Evolutionary conservation across 805 yeast species (phyloP).

Genomic region (Saccharomycopsis fibuligera): DNA sequence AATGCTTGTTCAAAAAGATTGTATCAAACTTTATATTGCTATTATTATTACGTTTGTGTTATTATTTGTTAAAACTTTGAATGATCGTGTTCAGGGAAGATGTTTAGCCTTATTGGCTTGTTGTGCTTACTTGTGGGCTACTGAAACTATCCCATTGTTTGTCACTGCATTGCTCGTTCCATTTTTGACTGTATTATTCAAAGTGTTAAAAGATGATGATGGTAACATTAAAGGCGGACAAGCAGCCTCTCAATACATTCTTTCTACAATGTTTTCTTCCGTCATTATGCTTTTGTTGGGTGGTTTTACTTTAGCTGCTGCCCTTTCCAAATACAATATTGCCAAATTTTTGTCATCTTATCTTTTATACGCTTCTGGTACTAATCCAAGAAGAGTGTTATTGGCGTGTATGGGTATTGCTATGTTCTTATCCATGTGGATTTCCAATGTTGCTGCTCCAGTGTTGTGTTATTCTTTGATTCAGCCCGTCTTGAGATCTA

Average conservation of each 20-base stretch:
- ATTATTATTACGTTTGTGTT: conserved; percentile 38
- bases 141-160: conserved; percentile 88
- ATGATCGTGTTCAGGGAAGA: conserved; percentile 54
- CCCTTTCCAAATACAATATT: conserved; percentile 82
- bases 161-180: conserved; percentile 89
- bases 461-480: conserved; percentile 86
- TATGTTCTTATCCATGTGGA: conserved; percentile 87
- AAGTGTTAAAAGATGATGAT: conserved; percentile 52
- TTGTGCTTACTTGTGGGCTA: conserved; percentile 90
- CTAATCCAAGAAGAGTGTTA: conserved; percentile 72
- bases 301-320: conserved; percentile 94
- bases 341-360: conserved; percentile 83
- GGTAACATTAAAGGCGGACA: conserved; percentile 47
- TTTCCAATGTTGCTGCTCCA: conserved; percentile 95
- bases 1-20: background rate
- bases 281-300: conserved; percentile 86
- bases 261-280: conserved; percentile 91
- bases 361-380: conserved; percentile 78
- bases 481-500: conserved; percentile 80
- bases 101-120: conserved; percentile 80
- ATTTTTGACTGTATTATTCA: conserved; percentile 64
- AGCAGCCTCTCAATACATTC: conserved; percentile 66
- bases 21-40: background rate
- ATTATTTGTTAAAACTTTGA: conserved; percentile 46
- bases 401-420: conserved; percentile 84